Conservation (phyloP, 2,329 filamentous ascomycete genomes). For the Cladosporium sphaerospermum region DNA sequence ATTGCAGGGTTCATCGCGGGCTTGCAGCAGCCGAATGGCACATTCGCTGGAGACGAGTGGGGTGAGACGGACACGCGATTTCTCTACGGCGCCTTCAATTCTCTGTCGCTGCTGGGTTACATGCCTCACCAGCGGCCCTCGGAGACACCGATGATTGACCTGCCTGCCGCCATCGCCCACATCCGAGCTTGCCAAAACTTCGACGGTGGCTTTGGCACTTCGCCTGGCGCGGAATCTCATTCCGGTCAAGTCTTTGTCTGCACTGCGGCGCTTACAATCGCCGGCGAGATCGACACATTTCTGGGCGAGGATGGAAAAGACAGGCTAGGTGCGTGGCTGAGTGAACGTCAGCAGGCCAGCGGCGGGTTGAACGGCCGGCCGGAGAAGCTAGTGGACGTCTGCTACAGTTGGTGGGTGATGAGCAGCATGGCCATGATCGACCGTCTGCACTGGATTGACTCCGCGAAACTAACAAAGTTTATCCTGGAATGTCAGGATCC, state of each 20-base stretch:
- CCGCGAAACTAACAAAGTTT: conserved; percentile 68
- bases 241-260: conserved; percentile 95
- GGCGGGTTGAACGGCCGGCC: conserved; percentile 91
- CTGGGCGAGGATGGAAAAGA: conserved; percentile 64
- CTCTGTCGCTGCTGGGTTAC: conserved; percentile 74
- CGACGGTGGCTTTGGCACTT: conserved; percentile 87
- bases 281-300: conserved; percentile 61
- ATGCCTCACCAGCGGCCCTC: conserved; percentile 41
- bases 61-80: conserved; percentile 94
- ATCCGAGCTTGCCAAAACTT: conserved; percentile 82
- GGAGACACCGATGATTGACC: conserved; percentile 54
- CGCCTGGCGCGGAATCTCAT: conserved; percentile 87
- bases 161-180: conserved; percentile 72
- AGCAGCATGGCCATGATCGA: conserved; percentile 86
- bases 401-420: conserved; percentile 98
- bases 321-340: conserved; percentile 81
- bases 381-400: conserved; percentile 93
- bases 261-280: conserved; percentile 78
- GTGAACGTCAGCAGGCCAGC: conserved; percentile 79
- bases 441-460: conserved; percentile 88
- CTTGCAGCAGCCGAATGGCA: conserved; percentile 75
- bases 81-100: conserved; percentile 83
- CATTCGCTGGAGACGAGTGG: conserved; percentile 92
- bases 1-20: conserved; percentile 76
- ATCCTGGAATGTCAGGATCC: conserved; percentile 85